Percentiles rank a stretch among this genome's conserved stretches.
Evolutionary conservation across 805 yeast genomes (phyloP).

Genomic region (Nakazawaea holstii): DNA sequence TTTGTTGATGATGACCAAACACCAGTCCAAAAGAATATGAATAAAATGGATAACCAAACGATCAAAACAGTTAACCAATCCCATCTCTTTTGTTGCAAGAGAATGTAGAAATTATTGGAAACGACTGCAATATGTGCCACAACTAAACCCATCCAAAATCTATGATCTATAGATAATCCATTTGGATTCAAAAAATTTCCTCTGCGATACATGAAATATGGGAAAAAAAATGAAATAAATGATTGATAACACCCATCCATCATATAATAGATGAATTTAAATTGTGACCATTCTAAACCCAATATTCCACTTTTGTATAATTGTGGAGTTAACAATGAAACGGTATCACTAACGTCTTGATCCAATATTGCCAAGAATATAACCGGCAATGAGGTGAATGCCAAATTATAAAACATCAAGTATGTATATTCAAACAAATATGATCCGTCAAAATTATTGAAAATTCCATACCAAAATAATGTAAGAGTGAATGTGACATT

Average conservation of each 20-base stretch:
- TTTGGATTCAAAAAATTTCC: conserved; percentile 40
- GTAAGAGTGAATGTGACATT: conserved; percentile 72
- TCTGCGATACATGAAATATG: conserved; percentile 47
- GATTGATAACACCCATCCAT: conserved; percentile 75
- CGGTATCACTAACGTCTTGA: conserved; percentile 70
- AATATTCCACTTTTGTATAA: conserved; percentile 68
- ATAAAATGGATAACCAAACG: conserved; percentile 49
- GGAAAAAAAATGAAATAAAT: conserved; percentile 66
- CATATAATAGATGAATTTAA: conserved; percentile 70
- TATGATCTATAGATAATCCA: conserved; percentile 61
- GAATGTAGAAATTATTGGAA: conserved; percentile 60
- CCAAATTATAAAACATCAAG: conserved; percentile 76
- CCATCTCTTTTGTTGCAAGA: conserved; percentile 73
- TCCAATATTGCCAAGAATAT: conserved; percentile 75
- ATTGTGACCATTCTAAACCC: conserved; percentile 64
- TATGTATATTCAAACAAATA: conserved; percentile 75
- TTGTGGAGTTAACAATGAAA: conserved; percentile 70
- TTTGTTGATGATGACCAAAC: conserved; percentile 57
- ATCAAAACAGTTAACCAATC: conserved; percentile 66
- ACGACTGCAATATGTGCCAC: conserved; percentile 64
- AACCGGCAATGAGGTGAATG: conserved; percentile 77
- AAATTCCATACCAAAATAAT: conserved; percentile 76
- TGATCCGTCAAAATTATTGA: conserved; percentile 71
- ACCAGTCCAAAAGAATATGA: conserved; percentile 75
- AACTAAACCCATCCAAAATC: conserved; percentile 65